Evolutionary conservation across 2,329 filamentous ascomycete genomes (phyloP).

Genomic region (Tothia fuscella): DNA sequence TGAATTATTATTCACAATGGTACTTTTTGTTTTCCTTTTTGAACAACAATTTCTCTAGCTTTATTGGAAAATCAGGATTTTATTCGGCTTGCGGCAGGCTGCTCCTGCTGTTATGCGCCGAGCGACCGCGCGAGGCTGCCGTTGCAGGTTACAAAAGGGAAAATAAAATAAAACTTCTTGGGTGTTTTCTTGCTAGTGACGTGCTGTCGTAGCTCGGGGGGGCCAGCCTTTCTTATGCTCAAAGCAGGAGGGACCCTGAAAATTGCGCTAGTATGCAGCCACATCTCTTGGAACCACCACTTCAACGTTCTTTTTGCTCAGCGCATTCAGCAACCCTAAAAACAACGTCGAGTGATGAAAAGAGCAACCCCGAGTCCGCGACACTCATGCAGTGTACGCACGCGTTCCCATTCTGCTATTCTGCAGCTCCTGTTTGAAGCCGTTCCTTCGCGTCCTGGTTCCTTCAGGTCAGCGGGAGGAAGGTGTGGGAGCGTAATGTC

Average conservation of each 20-base stretch:
- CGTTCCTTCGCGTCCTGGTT: constrained; percentile 6
- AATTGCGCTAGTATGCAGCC: not conserved
- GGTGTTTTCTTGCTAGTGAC: too few relatives aligned
- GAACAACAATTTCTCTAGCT: not conserved
- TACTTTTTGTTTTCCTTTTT: not conserved
- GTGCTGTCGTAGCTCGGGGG: too few relatives aligned
- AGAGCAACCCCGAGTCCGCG: not conserved
- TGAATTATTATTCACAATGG: not conserved
- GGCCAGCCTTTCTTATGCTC: too few relatives aligned
- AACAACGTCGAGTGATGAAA: not conserved
- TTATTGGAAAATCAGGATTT: not conserved
- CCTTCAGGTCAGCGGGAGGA: not conserved
- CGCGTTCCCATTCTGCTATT: not conserved
- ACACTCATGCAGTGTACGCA: not conserved
- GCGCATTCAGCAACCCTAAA: not conserved
- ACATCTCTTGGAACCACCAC: not conserved
- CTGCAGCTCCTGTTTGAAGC: not conserved
- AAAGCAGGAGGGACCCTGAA: not conserved
- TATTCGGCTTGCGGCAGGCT: not conserved
- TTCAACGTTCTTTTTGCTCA: not conserved
- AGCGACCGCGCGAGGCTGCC: not conserved
- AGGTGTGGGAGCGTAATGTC: constrained; percentile 14
- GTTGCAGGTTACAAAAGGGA: not conserved
- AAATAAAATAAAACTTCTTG: not conserved
- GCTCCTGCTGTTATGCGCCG: not conserved